phyloP scores from a whole-genome alignment of 805 yeast genomes.

The Wickerhamiella siamensis region DNA sequence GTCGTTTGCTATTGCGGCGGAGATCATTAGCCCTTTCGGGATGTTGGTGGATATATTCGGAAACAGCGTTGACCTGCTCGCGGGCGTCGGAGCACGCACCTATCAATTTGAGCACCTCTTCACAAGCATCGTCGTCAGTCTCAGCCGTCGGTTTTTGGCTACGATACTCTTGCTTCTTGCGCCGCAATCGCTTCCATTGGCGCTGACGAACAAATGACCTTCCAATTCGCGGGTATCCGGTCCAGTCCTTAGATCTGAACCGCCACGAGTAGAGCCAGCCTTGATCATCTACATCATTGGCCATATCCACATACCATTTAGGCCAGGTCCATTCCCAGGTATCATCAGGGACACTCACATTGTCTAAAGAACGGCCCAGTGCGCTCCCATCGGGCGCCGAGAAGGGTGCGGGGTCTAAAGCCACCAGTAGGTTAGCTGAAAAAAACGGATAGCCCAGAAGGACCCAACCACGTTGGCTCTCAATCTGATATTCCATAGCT shows the following conservation, averaged over 20 bases:
- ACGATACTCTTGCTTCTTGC: conserved; percentile 3
- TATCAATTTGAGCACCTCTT: neutral
- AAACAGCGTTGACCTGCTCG: conserved; percentile 11
- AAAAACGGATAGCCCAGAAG: conserved; percentile 27
- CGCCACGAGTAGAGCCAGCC: conserved; percentile 66
- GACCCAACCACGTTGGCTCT: conserved; percentile 30
- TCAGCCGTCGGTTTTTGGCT: neutral
- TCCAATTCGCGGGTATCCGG: conserved; percentile 38
- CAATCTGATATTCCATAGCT: conserved; percentile 23
- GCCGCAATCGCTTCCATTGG: conserved; percentile 39
- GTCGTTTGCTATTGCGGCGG: conserved; percentile 3
- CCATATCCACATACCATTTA: conserved; percentile 62
- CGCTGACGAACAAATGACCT: conserved; percentile 55
- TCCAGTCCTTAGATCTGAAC: conserved; percentile 41
- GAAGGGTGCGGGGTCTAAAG: conserved; percentile 29
- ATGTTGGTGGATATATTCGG: conserved; percentile 7
- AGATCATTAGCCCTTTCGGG: conserved; percentile 7
- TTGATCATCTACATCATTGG: conserved; percentile 57
- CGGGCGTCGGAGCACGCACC: conserved; percentile 16
- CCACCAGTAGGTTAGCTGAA: conserved; percentile 24
- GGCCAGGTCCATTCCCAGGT: conserved; percentile 58
- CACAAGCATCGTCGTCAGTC: neutral
- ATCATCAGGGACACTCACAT: conserved; percentile 37
- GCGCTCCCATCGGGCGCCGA: conserved; percentile 21
- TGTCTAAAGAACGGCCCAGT: conserved; percentile 15